A percentile compares a stretch with the other conserved stretches of the same genome.
These are phyloP conservation scores for Tinospora cordifolia DNA, from an alignment of 164 flowering plant genomes.

Conservation along the genomic window DNA sequence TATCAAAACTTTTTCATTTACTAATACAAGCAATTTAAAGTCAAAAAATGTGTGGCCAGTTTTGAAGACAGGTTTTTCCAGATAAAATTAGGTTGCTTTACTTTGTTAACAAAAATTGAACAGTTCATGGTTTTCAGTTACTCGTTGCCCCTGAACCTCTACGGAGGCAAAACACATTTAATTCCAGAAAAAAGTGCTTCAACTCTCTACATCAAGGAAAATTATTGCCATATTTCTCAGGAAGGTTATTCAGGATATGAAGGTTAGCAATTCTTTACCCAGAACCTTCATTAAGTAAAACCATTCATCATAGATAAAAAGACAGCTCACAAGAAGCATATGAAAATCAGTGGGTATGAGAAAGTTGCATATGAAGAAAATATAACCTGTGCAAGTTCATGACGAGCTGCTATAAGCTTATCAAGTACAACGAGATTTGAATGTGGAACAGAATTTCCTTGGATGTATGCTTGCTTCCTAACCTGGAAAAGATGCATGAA, in stretches of 20 bases:
- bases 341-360: neutral
- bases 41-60: neutral
- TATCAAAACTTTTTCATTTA: too few species aligned
- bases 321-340: neutral
- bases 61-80: neutral
- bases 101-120: neutral
- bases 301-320: neutral
- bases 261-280: neutral
- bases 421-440: constrained; percentile 83
- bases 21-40: too few species aligned
- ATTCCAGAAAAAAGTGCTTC: neutral
- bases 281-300: neutral
- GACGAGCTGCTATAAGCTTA: constrained; percentile 75
- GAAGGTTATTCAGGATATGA: neutral
- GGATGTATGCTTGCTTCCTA: constrained; percentile 64
- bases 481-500: constrained; percentile 39
- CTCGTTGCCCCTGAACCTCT: neutral
- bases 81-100: neutral
- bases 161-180: neutral
- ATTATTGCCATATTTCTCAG: neutral
- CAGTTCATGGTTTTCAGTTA: neutral
- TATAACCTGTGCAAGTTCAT: constrained; percentile 79
- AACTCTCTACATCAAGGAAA: neutral
- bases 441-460: constrained; percentile 76
- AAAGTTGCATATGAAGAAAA: neutral